Evolutionary conservation across 768 basidiomycete genomes (phyloP).

Genomic region (Hortiboletus campestris): DNA sequence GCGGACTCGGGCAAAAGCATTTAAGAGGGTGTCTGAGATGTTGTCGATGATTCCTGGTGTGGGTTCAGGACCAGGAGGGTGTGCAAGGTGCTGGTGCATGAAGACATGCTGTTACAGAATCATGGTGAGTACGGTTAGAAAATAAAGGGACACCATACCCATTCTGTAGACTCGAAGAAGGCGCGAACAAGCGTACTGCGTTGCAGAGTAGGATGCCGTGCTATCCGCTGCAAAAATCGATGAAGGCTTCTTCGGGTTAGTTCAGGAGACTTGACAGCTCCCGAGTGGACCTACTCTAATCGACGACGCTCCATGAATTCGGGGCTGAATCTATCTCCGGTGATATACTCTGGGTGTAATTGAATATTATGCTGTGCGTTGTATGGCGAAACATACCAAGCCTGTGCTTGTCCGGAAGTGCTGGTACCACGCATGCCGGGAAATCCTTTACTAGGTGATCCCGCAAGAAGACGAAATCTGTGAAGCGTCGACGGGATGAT

Average conservation of each 20-base stretch:
- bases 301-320: constrained; percentile 96
- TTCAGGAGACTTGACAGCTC: not conserved
- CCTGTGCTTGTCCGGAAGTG: constrained; percentile 94
- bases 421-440: constrained; percentile 96
- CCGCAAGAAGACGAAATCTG: constrained; percentile 93
- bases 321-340: constrained; percentile 94
- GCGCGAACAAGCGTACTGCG: constrained; percentile 87
- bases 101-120: constrained; percentile 69
- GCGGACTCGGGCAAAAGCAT: constrained; percentile 92
- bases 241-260: constrained; percentile 60
- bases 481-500: constrained; percentile 83
- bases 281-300: constrained; percentile 61
- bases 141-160: constrained; percentile 54
- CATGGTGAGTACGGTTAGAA: constrained; percentile 2
- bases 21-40: constrained; percentile 92
- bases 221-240: constrained; percentile 85
- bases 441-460: constrained; percentile 89
- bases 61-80: constrained; percentile 84
- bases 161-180: constrained; percentile 97
- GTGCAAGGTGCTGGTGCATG: constrained; percentile 95
- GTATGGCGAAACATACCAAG: constrained; percentile 59
- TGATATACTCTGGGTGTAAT: constrained; percentile 77
- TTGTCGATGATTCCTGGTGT: constrained; percentile 86
- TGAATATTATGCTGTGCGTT: not conserved
- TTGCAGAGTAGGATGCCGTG: constrained; percentile 93